A percentile compares a stretch with the other conserved stretches of the same genome.
Evolutionary conservation across 2,329 filamentous ascomycete genomes (phyloP).

Genomic region (Colletotrichum destructivum): DNA sequence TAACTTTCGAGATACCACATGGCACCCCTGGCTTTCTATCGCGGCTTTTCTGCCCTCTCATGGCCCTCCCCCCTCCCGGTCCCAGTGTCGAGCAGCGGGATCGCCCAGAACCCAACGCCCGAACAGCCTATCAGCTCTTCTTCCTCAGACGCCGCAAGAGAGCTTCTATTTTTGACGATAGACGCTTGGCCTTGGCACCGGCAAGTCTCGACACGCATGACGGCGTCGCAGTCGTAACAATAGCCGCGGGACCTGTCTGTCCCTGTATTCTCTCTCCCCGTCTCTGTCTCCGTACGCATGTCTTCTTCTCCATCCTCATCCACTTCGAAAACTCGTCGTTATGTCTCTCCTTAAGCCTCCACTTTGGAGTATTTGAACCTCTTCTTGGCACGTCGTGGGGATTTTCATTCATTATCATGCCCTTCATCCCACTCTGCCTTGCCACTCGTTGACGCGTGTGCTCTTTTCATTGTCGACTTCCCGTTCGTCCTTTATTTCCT

Average conservation of each 20-base stretch:
- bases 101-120: not conserved
- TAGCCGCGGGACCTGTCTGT: not conserved
- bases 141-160: not conserved
- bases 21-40: not conserved
- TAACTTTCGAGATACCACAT: constrained; percentile 4
- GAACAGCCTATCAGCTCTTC: constrained; percentile 29
- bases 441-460: constrained; percentile 35
- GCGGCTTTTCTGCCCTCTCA: constrained; percentile 9
- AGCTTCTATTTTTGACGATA: constrained; percentile 39
- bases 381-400: constrained; percentile 24
- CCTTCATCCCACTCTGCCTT: constrained; percentile 23
- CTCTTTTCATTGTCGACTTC: constrained; percentile 18
- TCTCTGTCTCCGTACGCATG: too few relatives aligned
- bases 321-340: constrained; percentile 9
- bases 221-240: constrained; percentile 26
- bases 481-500: not conserved
- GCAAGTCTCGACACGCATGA: constrained; percentile 38
- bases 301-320: constrained; percentile 15
- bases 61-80: not conserved
- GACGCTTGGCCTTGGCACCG: constrained; percentile 33
- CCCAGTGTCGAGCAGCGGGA: not conserved
- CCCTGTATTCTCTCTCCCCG: not conserved
- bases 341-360: constrained; percentile 9
- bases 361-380: constrained; percentile 25
- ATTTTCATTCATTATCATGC: constrained; percentile 40